Evolutionary conservation across 352 stramenopile species (phyloP), one percentile per base, ranked within the genome.

Genomic region (Phytophthora ohioensis): DNA sequence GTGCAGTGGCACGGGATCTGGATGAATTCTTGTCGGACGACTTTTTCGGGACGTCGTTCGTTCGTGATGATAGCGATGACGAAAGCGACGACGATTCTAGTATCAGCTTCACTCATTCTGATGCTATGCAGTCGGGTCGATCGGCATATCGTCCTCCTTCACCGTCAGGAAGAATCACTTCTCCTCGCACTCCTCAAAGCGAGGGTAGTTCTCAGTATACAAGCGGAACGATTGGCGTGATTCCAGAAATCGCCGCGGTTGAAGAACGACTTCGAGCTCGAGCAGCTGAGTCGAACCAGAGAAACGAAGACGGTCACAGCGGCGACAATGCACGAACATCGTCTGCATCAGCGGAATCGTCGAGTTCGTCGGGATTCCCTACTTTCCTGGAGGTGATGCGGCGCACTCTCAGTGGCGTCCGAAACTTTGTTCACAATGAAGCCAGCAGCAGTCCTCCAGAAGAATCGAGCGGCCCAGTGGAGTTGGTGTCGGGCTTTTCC

Each of bases 11-110:
- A 11, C 54, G 67, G 15, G 78, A 83, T 57, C 34, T 91, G 49
- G 76, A 87, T 39, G 68, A 76, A 13, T 90, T 90, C 12, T 38
- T 91, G 2, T 72, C 75, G 0, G 76, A 94, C 45, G 83, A 94
- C 46, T 91, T 93, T 65, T 91, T 93, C 42, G 81, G 84, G 1
- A 71, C 85, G 6, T 91, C 84, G 4, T 93, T 80, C n/a, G 57
- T 58, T n/a, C 65, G 51, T 56, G 52, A 68, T 27, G 69, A 71
- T 41, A 57, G 73, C 32, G 67, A 75, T 5, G 62, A 79, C 17
- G 71, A 80, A 12, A 75, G 68, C 32, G 64, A 79, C 15, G 54
- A 75, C 5, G 62, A 79, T 32, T 67, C 75, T 9, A 71, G 71
- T 57, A 52, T 51, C n/a, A 63, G 57, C 39, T 56, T 53, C 27